phyloP scores from a whole-genome alignment of 768 basidiomycete species.

The Mycena rebaudengoi region DNA sequence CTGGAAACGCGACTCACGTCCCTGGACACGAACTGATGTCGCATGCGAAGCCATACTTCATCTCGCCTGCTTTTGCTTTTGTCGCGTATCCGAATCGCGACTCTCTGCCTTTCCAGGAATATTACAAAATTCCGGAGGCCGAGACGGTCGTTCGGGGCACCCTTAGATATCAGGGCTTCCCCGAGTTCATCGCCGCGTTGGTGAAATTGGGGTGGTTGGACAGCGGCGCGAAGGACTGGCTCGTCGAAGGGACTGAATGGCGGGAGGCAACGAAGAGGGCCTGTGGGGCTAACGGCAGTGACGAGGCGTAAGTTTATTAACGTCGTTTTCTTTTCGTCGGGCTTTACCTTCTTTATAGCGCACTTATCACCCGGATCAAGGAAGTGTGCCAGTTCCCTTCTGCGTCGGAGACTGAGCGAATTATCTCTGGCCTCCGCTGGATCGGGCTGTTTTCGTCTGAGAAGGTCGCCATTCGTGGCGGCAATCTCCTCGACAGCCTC shows the following conservation, averaged over 20 bases:
- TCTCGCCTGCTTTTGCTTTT: constrained; percentile 94
- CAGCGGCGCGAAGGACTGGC: constrained; percentile 78
- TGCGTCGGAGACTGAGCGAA: constrained; percentile 73
- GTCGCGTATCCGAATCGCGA: constrained; percentile 98
- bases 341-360: constrained; percentile 46
- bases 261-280: constrained; percentile 82
- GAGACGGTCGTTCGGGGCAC: constrained; percentile 94
- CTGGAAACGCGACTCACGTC: constrained; percentile 71
- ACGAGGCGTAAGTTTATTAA: constrained; percentile 72
- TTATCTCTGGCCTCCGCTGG: constrained; percentile 92
- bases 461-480: constrained; percentile 65
- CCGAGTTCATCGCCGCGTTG: constrained; percentile 88
- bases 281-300: constrained; percentile 69
- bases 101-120: constrained; percentile 89
- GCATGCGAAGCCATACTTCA: constrained; percentile 91
- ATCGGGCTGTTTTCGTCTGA: constrained; percentile 89
- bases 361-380: constrained; percentile 78
- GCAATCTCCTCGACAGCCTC: constrained; percentile 92
- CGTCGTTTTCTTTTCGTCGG: background rate
- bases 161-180: constrained; percentile 95
- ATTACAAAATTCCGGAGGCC: constrained; percentile 92
- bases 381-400: constrained; percentile 77
- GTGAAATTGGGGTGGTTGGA: constrained; percentile 91
- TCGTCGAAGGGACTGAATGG: constrained; percentile 82
- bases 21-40: constrained; percentile 88